Percentiles rank a stretch among this genome's conserved stretches.
phyloP scores from a whole-genome alignment of 2,329 filamentous ascomycete species.

The Thelonectria blattea region DNA sequence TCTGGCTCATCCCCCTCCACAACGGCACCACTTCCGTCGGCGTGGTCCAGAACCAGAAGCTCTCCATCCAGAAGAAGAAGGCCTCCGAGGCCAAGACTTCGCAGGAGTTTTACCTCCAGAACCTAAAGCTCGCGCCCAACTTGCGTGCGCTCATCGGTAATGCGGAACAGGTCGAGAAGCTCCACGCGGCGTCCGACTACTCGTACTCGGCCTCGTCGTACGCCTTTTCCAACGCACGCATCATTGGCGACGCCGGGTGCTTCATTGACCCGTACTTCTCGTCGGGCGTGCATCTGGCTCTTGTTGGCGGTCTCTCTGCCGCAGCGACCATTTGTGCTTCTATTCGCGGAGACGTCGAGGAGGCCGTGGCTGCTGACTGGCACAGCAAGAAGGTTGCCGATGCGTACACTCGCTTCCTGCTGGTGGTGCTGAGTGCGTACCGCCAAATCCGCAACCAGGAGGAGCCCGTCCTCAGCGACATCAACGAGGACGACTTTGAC shows the following conservation, averaged over 20 bases:
- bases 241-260: slow-evolving; percentile 54
- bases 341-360: slow-evolving; percentile 45
- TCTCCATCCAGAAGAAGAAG: slow-evolving; percentile 45
- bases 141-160: slow-evolving; percentile 40
- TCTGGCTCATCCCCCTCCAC: slow-evolving; percentile 57
- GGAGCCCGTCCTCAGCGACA: slow-evolving; percentile 48
- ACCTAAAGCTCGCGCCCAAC: slow-evolving; percentile 42
- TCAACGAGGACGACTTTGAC: slow-evolving; percentile 51
- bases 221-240: slow-evolving; percentile 46
- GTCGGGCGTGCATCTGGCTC: slow-evolving; percentile 54
- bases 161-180: slow-evolving; percentile 42
- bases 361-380: slow-evolving; percentile 47
- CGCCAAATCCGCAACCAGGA: slow-evolving; percentile 50
- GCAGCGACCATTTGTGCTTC: slow-evolving; percentile 51
- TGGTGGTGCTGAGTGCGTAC: slow-evolving; percentile 34
- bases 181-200: slow-evolving; percentile 53
- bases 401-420: slow-evolving; percentile 54
- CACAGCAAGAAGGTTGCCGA: slow-evolving; percentile 53
- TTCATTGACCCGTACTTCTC: slow-evolving; percentile 58
- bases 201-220: slow-evolving; percentile 54
- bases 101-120: slow-evolving; percentile 44
- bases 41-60: slow-evolving; percentile 49
- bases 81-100: slow-evolving; percentile 24
- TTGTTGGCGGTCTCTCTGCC: slow-evolving; percentile 52
- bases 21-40: slow-evolving; percentile 52